These are phyloP conservation scores for Melaleuca alternifolia DNA, from an alignment of 345 rosid genomes.

Conservation along the genomic window DNA sequence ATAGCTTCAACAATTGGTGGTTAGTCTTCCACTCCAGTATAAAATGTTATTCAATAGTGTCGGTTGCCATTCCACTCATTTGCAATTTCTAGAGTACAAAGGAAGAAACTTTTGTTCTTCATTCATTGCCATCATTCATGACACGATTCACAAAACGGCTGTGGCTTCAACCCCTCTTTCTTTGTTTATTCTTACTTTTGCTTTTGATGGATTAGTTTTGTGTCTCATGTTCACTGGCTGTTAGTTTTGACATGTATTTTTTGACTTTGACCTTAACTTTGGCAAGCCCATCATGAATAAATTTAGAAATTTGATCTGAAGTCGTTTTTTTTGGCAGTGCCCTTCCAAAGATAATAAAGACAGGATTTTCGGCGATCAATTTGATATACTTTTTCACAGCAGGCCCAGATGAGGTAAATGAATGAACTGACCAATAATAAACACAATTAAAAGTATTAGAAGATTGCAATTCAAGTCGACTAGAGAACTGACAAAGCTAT, in stretches of 20 bases:
- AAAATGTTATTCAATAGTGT: neutral
- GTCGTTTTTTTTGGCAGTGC: conserved; percentile 40
- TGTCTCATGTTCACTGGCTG: neutral
- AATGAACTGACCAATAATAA: too few relatives aligned
- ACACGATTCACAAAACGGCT: neutral
- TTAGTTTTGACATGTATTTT: neutral
- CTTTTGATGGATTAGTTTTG: neutral
- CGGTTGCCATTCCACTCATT: neutral
- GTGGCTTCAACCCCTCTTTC: neutral
- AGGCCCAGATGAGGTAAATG: conserved; percentile 88
- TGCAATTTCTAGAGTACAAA: neutral
- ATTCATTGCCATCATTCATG: neutral
- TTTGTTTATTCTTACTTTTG: neutral
- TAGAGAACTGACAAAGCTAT: neutral
- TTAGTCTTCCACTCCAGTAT: neutral
- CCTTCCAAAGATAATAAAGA: conserved; percentile 95
- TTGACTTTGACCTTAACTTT: neutral
- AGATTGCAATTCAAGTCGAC: neutral
- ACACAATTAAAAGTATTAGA: neutral
- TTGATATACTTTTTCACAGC: conserved; percentile 98
- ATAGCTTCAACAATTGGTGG: neutral
- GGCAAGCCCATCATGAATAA: neutral
- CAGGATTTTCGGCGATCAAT: conserved; percentile 91
- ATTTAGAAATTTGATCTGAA: neutral
- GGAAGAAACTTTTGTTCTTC: neutral